Percentiles rank a stretch among this genome's conserved stretches.
Evolutionary conservation across 2,329 filamentous ascomycete genomes (phyloP).

Genomic region (Aspergillus niger): DNA sequence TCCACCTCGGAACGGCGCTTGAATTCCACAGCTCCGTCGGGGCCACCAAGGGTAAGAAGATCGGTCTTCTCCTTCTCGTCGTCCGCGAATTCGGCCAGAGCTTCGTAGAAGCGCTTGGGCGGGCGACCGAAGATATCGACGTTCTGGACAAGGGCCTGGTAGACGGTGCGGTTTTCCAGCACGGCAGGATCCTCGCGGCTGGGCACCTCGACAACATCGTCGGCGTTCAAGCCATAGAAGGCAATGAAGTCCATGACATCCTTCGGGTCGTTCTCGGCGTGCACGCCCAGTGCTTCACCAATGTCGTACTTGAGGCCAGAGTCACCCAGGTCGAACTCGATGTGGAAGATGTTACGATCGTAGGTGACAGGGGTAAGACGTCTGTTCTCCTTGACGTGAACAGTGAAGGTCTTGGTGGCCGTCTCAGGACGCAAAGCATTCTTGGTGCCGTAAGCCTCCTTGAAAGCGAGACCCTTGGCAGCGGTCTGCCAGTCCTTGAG

Average conservation of each 20-base stretch:
- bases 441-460: slow-evolving; percentile 83
- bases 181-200: slow-evolving; percentile 74
- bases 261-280: slow-evolving; percentile 84
- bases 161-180: slow-evolving; percentile 86
- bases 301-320: slow-evolving; percentile 96
- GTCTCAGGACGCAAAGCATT: slow-evolving; percentile 79
- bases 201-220: slow-evolving; percentile 87
- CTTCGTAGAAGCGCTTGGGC: slow-evolving; percentile 96
- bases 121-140: slow-evolving; percentile 96
- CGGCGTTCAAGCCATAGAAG: slow-evolving; percentile 80
- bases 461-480: slow-evolving; percentile 87
- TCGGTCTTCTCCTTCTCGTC: slow-evolving; percentile 81
- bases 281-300: slow-evolving; percentile 93
- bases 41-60: slow-evolving; percentile 72
- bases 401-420: slow-evolving; percentile 78
- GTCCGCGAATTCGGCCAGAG: slow-evolving; percentile 79
- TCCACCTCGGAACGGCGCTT: slow-evolving; percentile 90
- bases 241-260: slow-evolving; percentile 84
- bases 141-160: slow-evolving; percentile 88
- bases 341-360: slow-evolving; percentile 99
- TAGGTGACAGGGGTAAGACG: slow-evolving; percentile 85
- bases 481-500: slow-evolving; percentile 79
- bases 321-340: slow-evolving; percentile 92
- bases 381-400: slow-evolving; percentile 93
- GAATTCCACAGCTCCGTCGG: slow-evolving; percentile 84